Evolutionary conservation across 2,329 filamentous ascomycete species (phyloP).

Genomic region (Chrysoporthe puriensis): DNA sequence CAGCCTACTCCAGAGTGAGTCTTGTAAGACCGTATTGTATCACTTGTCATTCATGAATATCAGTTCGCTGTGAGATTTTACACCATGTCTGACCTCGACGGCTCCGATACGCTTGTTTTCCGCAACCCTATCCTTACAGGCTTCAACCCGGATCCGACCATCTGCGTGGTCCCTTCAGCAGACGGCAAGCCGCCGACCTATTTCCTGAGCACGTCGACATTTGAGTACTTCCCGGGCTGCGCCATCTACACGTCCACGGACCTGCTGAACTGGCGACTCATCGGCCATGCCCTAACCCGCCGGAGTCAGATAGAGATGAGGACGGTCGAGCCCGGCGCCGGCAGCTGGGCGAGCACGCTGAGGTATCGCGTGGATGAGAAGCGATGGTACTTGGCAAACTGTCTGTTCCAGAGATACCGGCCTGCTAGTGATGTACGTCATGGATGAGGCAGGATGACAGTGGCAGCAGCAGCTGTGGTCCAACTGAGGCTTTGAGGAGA

Average conservation of each 20-base stretch:
- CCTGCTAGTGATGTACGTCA: conserved; percentile 39
- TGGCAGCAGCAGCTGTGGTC: background rate
- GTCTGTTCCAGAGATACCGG: conserved; percentile 48
- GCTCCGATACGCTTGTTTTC: conserved; percentile 32
- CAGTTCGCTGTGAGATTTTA: too few species aligned
- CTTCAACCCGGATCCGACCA: conserved; percentile 65
- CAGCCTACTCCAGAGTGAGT: background rate
- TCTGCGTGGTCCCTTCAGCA: conserved; percentile 42
- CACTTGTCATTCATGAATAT: background rate
- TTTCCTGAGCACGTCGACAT: conserved; percentile 64
- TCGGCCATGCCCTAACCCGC: conserved; percentile 55
- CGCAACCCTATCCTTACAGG: conserved; percentile 60
- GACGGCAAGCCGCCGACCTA: conserved; percentile 42
- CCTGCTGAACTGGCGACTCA: conserved; percentile 56
- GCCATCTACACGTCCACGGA: conserved; percentile 62
- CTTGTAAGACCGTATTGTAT: too few species aligned
- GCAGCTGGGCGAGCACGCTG: conserved; percentile 53
- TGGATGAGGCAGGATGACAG: background rate
- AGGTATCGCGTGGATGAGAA: conserved; percentile 44
- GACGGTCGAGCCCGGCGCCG: conserved; percentile 54
- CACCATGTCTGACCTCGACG: conserved; percentile 10
- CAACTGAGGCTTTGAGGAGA: background rate
- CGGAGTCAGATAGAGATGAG: conserved; percentile 56
- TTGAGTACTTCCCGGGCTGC: conserved; percentile 65
- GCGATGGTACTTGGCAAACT: conserved; percentile 51